Percentiles rank a stretch among this genome's conserved stretches.
These are phyloP conservation scores for Phytophthora kernoviae DNA, from an alignment of 352 stramenopile genomes.

Conservation along the genomic window DNA sequence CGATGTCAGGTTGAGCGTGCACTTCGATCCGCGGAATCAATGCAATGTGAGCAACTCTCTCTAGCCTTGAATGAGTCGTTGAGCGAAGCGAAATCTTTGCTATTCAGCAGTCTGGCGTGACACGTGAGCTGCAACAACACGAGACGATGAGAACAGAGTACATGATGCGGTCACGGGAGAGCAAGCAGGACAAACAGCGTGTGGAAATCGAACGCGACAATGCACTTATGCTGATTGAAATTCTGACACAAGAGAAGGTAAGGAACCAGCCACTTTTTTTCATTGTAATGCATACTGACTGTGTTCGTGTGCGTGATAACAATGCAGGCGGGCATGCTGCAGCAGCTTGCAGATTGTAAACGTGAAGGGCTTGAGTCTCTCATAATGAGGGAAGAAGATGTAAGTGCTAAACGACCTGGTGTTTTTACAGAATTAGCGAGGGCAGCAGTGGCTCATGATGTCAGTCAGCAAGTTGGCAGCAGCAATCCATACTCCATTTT, in stretches of 20 bases:
- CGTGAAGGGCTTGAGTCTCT: constrained; percentile 53
- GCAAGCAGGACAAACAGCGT: constrained; percentile 53
- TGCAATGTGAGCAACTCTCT: constrained; percentile 62
- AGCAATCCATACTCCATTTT: background rate
- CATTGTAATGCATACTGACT: background rate
- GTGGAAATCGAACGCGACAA: constrained; percentile 64
- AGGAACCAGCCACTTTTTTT: background rate
- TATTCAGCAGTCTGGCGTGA: constrained; percentile 49
- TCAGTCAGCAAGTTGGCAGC: background rate
- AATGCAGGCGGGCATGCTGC: constrained; percentile 31
- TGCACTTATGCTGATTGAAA: constrained; percentile 45
- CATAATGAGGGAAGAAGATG: constrained; percentile 77
- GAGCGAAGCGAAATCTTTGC: constrained; percentile 56
- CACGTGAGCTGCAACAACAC: constrained; percentile 55
- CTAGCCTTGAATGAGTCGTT: constrained; percentile 52
- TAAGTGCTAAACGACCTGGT: constrained; percentile 48
- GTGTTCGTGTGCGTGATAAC: background rate
- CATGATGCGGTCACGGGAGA: constrained; percentile 52
- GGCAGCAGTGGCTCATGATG: constrained; percentile 5
- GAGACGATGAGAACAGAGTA: constrained; percentile 63
- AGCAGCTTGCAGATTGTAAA: constrained; percentile 46
- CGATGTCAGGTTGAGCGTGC: constrained; percentile 57
- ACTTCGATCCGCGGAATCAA: constrained; percentile 53
- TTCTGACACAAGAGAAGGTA: constrained; percentile 52
- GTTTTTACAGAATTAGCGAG: constrained; percentile 47